These are phyloP conservation scores for Akanthomyces muscarius DNA, from an alignment of 2,329 filamentous ascomycete genomes.

Conservation along the genomic window DNA sequence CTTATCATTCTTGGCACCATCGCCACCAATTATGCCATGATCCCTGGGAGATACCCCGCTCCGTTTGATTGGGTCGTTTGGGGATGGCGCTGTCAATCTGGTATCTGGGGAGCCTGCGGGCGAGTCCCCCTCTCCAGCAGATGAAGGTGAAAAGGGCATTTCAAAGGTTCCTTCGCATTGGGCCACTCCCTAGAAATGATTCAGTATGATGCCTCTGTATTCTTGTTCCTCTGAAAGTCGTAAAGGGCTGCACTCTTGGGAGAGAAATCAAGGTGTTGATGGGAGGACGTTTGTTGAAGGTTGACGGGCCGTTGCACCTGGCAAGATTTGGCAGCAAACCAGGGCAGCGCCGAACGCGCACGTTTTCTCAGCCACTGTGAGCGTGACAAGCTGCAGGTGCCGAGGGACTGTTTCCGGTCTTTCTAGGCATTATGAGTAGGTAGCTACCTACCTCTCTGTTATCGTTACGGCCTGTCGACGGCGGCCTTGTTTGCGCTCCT, in stretches of 20 bases:
- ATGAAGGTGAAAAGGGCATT: constrained; percentile 41
- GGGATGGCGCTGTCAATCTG: constrained; percentile 59
- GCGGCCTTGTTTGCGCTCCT: too few relatives aligned
- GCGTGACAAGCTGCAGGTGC: not conserved
- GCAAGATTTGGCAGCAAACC: constrained; percentile 10
- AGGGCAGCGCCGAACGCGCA: not conserved
- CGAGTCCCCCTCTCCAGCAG: constrained; percentile 52
- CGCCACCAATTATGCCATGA: not conserved
- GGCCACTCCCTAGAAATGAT: not conserved
- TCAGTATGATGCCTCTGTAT: not conserved
- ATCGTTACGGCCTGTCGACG: too few relatives aligned
- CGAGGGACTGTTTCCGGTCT: too few relatives aligned
- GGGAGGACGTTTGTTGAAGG: constrained; percentile 8
- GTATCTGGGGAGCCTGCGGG: constrained; percentile 63
- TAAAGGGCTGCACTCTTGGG: not conserved
- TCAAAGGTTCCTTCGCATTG: not conserved
- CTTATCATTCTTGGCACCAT: not conserved
- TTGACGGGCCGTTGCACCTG: constrained; percentile 18
- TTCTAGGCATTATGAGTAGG: too few relatives aligned
- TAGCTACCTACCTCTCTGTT: not conserved
- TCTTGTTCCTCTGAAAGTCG: not conserved
- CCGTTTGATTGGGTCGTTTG: constrained; percentile 41
- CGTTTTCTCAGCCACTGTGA: not conserved
- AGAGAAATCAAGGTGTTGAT: not conserved
- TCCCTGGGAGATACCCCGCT: not conserved